A percentile compares a stretch with the other conserved stretches of the same genome.
Conservation (phyloP, 208 protist species). For the Trypanosoma brucei region DNA sequence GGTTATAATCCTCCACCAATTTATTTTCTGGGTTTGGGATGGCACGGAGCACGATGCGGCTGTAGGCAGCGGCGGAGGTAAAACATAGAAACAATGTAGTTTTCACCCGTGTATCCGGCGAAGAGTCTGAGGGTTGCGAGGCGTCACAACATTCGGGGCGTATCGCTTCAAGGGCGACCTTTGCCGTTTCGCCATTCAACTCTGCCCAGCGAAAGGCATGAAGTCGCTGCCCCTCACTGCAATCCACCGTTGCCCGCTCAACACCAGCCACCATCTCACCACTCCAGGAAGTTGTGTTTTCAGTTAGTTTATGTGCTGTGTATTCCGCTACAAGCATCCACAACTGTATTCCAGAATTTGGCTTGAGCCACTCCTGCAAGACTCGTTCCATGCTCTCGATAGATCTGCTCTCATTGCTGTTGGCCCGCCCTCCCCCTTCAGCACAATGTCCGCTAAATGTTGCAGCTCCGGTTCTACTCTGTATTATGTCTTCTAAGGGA, state of each 20-base stretch:
- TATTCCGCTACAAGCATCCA: conserved; percentile 25
- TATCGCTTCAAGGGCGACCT: conserved; percentile 1
- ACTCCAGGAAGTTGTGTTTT: no score
- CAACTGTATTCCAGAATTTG: neutral
- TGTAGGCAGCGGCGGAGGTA: neutral
- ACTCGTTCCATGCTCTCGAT: conserved; percentile 1
- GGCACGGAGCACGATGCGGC: neutral
- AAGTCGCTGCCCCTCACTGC: conserved; percentile 5
- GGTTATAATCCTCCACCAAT: conserved; percentile 21
- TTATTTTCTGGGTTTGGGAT: neutral
- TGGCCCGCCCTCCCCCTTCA: neutral
- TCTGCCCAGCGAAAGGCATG: conserved; percentile 20
- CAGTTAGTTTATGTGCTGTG: neutral
- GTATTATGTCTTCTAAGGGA: conserved; percentile 2
- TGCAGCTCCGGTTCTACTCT: no score
- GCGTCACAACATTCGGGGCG: neutral
- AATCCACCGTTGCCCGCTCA: no score
- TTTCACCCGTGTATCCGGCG: neutral
- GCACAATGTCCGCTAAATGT: no score
- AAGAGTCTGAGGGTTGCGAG: neutral
- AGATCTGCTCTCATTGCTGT: neutral
- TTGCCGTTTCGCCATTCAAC: neutral
- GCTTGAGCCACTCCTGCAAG: conserved; percentile 2
- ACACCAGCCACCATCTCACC: neutral
- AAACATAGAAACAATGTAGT: conserved; percentile 9